Evolutionary conservation across 2,329 filamentous ascomycete species (phyloP), one percentile per base, ranked within the genome.

Genomic region (Xylaria multiplex): DNA sequence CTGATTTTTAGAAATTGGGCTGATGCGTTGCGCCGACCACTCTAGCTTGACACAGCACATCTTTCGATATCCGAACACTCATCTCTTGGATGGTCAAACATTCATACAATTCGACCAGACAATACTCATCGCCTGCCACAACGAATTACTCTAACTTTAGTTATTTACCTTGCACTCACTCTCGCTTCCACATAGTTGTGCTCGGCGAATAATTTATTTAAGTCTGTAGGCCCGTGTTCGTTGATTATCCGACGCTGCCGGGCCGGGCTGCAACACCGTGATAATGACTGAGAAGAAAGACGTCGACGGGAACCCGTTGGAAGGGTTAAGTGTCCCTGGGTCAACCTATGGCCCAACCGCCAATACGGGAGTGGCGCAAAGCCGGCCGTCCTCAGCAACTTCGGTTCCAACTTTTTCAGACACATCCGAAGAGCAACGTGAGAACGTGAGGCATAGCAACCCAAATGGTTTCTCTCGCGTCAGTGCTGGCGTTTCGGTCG

Each of bases 401-500:
- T 75, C 75, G 2, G 63, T 69, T 27, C 63, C 72, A 2, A 68
- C 64, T 14, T 65, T 65, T 54, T 67, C 68, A 32, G 46, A 70
- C 56, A 19, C 73, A 76, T 62, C 68, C 16, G 81, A 82, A 67
- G 77, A 83, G 52, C 74, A 79, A 68, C 75, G 77, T 32, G 80
- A 84, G 62, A 75, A 78, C 58, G 80, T 77, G 5, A 78, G 80
- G 24, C 80, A 79, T 57, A 79, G 76, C 66, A 86, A 86, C 70
- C 83, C 84, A 53, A 79, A 81, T 71, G 84, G 84, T 42, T 81
- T 81, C 59, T 79, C 81, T 5, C 74, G 73, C n/a, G 72, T 77
- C 27, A 69, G 76, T 55, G 72, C 74, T 2, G 87, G 88, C 24
- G 84, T 93, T 37, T 88, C 90, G 8, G 84, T 94, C 58, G 81